Evolutionary conservation across 176 grass and related monocot genomes (phyloP).

Genomic region (Oryza rufipogon): DNA sequence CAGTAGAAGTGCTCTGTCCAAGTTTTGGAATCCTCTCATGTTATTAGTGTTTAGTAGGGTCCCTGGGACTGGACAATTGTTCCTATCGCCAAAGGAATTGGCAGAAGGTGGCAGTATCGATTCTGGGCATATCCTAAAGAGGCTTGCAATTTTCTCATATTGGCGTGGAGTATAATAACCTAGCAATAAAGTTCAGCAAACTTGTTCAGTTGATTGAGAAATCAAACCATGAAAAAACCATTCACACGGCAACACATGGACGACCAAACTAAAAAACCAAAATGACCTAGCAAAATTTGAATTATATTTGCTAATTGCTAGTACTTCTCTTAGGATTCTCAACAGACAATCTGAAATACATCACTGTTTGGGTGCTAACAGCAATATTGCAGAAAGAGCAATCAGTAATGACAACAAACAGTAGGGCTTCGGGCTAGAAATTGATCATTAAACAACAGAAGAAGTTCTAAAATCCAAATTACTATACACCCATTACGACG

Average conservation of each 20-base stretch:
- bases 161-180: slow-evolving; percentile 72
- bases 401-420: slow-evolving; percentile 1
- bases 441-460: neutral
- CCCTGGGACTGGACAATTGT: slow-evolving; percentile 74
- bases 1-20: slow-evolving; percentile 58
- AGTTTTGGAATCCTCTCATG: slow-evolving; percentile 57
- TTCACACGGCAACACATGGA: neutral
- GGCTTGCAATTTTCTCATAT: slow-evolving; percentile 31
- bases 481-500: neutral
- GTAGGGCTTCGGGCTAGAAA: neutral
- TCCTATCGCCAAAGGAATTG: slow-evolving; percentile 42
- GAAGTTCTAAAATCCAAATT: neutral
- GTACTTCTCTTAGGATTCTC: neutral
- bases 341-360: neutral
- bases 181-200: slow-evolving; percentile 33
- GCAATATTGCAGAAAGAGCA: neutral
- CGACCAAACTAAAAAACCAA: neutral
- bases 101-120: slow-evolving; percentile 43
- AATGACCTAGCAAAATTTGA: neutral
- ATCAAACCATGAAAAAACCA: neutral
- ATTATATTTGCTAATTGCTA: neutral
- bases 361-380: neutral
- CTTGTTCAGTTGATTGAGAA: neutral
- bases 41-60: slow-evolving; percentile 92
- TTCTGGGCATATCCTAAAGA: slow-evolving; percentile 46